Percentiles rank a stretch among this genome's conserved stretches.
phyloP scores from a whole-genome alignment of 2,329 filamentous ascomycete genomes.

The Tolypocladium cylindrosporum region DNA sequence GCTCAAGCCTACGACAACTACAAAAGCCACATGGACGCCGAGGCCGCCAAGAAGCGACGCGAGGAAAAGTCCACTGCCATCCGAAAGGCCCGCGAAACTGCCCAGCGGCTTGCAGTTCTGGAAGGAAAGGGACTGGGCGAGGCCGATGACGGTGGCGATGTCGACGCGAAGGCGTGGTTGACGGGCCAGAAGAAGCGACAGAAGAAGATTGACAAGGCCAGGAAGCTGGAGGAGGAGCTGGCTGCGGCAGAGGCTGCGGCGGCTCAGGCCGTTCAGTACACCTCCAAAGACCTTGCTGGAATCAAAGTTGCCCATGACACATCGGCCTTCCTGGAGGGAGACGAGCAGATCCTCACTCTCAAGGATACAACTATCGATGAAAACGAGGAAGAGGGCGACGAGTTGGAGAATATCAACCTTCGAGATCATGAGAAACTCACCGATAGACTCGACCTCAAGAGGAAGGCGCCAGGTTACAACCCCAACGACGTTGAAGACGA shows the following conservation, averaged over 20 bases:
- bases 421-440: constrained; percentile 62
- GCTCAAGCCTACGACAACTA: constrained; percentile 68
- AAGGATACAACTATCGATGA: constrained; percentile 83
- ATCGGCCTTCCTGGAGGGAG: constrained; percentile 67
- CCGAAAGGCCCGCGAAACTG: constrained; percentile 78
- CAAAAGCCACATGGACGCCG: constrained; percentile 54
- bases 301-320: constrained; percentile 88
- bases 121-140: constrained; percentile 82
- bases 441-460: constrained; percentile 77
- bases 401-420: constrained; percentile 69
- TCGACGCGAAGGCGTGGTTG: constrained; percentile 81
- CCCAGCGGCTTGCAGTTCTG: constrained; percentile 64
- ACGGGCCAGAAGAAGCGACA: constrained; percentile 85
- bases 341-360: constrained; percentile 87
- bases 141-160: constrained; percentile 49
- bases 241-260: constrained; percentile 62
- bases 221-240: constrained; percentile 63
- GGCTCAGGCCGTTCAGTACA: constrained; percentile 60
- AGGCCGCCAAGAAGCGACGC: constrained; percentile 66
- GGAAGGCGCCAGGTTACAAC: constrained; percentile 82
- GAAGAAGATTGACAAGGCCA: constrained; percentile 75
- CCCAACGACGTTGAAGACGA: constrained; percentile 62
- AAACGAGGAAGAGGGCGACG: constrained; percentile 79
- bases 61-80: constrained; percentile 75
- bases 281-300: constrained; percentile 75